Evolutionary conservation across 176 grass and related monocot species (phyloP), one percentile per base, ranked within the genome.

Genomic region (Stipa capillata): DNA sequence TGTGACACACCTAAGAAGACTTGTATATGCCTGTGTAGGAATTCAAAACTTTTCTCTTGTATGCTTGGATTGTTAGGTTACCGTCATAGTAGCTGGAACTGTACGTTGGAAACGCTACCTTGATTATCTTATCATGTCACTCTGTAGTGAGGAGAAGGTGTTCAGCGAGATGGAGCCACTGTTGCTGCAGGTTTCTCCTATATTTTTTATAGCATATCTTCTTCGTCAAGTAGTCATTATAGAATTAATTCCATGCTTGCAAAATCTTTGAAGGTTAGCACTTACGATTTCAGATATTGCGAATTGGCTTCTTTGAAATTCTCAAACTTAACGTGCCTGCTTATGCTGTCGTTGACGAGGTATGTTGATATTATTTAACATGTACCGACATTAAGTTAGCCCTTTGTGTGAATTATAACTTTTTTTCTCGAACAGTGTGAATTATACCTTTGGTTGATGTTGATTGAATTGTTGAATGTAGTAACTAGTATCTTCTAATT

Each of bases 261-360:
- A 49, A 73, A 76, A 77, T 65, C 34, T 81, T 51, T 66, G 73
- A 87, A 67, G 52, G 39, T 34, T 66, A 76, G 20, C 45, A 62
- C 37, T 75, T 80, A 10, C 62, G 61, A 65, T 87, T 89, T 83
- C 85, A 97, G 94, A 94, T 97, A 86, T 74, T 97, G 40, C 76
- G 89, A 61, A 85, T 97, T 87, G 94, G 89, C 59, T 94, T 92
- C 80, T 92, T 86, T 56, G 91, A 94, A 90, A 97, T 97, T 79
- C 69, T 94, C 68, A 94, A 97, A 78, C 85, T 97, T 73, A 68
- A 79, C 8, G 91, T 94, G 79, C 91, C 91, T 47, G 88, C 76
- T 86, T 97, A 97, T 92, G 94, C 91, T 80, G 89, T 90, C 10
- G 87, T 97, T 69, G 77, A 97, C 65, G 94, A 97, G 91, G 94